These are phyloP conservation scores for Juncus inflexus DNA, from an alignment of 176 grass and related monocot genomes.

Conservation along the genomic window DNA sequence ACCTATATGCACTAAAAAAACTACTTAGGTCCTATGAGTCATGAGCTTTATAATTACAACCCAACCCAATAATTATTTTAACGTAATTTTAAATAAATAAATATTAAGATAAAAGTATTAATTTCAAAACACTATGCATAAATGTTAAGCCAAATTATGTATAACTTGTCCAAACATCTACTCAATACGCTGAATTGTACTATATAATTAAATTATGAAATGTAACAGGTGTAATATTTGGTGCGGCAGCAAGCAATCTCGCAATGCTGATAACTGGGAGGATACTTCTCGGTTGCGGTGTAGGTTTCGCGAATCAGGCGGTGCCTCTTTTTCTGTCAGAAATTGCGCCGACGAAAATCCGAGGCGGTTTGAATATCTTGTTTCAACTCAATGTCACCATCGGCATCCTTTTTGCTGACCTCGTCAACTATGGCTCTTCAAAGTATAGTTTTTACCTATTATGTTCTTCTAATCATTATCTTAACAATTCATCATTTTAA, in stretches of 20 bases:
- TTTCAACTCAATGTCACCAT: constrained; percentile 85
- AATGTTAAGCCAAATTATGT: no score
- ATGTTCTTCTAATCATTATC: neutral
- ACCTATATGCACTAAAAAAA: no score
- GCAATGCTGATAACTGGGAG: constrained; percentile 64
- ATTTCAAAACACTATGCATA: no score
- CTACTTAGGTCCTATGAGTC: no score
- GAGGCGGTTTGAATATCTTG: constrained; percentile 73
- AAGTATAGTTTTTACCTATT: constrained; percentile 21
- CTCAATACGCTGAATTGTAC: no score
- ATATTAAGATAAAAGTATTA: no score
- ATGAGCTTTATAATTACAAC: no score
- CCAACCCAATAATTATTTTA: no score
- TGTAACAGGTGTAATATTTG: constrained; percentile 56
- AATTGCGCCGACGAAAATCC: constrained; percentile 68
- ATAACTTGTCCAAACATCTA: no score
- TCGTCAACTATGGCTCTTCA: constrained; percentile 54
- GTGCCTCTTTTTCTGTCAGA: constrained; percentile 70
- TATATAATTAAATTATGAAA: no score
- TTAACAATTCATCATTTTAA: neutral
- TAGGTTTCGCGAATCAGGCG: constrained; percentile 78
- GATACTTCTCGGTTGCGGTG: constrained; percentile 68
- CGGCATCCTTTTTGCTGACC: constrained; percentile 71
- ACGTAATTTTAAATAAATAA: no score
- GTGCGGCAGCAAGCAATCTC: constrained; percentile 49